phyloP scores from a whole-genome alignment of 31 red algal species.

The Bonnemaisonia californica region DNA sequence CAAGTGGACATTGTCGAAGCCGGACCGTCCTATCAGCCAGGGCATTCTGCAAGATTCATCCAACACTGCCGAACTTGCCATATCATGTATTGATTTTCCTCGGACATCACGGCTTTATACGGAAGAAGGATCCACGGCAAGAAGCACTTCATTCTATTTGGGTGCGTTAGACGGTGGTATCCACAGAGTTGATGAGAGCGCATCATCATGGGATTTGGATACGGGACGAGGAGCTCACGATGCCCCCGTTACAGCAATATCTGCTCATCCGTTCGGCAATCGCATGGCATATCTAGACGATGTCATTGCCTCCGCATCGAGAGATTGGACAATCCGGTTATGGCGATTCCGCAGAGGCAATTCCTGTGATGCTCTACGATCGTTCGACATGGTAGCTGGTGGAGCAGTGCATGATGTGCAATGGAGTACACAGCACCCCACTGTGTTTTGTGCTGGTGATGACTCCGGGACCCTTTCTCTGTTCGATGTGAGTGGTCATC shows the following conservation, averaged over 20 bases:
- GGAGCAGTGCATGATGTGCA: conserved; percentile 46
- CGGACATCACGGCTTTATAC: conserved; percentile 26
- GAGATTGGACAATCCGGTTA: conserved; percentile 56
- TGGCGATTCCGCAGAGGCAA: conserved; percentile 51
- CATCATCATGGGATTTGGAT: conserved; percentile 34
- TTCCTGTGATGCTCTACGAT: conserved; percentile 15
- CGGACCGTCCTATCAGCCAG: conserved; percentile 43
- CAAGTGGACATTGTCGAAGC: conserved; percentile 64
- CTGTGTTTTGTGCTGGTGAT: conserved; percentile 38
- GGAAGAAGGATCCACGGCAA: conserved; percentile 32
- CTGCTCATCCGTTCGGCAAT: conserved; percentile 47
- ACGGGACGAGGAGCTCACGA: conserved; percentile 28
- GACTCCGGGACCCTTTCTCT: conserved; percentile 54
- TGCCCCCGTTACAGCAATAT: conserved; percentile 31
- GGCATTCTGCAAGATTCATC: conserved; percentile 23
- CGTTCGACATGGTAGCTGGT: conserved; percentile 36
- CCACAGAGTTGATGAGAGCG: conserved; percentile 30
- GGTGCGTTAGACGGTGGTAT: conserved; percentile 27
- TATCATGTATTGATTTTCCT: conserved; percentile 55
- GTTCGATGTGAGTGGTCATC: conserved; percentile 47
- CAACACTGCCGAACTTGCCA: conserved; percentile 36
- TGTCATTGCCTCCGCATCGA: conserved; percentile 45
- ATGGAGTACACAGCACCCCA: conserved; percentile 60
- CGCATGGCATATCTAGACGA: conserved; percentile 41
- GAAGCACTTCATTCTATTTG: conserved; percentile 36